A percentile compares a stretch with the other conserved stretches of the same genome.
These are phyloP conservation scores for Panicum hallii DNA, from an alignment of 202 grass and related monocot genomes.

Conservation along the genomic window DNA sequence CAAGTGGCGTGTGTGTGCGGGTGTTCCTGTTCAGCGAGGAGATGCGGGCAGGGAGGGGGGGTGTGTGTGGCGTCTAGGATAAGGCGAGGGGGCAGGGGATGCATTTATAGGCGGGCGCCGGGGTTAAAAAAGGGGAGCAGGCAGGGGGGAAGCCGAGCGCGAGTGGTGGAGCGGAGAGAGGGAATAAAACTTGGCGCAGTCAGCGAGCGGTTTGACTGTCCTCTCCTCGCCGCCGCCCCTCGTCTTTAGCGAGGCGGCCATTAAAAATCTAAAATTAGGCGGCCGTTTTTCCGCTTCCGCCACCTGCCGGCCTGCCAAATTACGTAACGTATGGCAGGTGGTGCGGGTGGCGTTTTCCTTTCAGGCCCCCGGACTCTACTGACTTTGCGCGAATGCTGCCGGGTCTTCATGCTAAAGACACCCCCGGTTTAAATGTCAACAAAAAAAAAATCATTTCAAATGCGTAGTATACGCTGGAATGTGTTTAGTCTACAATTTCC, in stretches of 20 bases:
- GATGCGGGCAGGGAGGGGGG: not conserved
- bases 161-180: slow-evolving; percentile 64
- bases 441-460: no score
- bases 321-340: slow-evolving; percentile 21
- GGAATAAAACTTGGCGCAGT: slow-evolving; percentile 71
- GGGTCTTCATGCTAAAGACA: not conserved
- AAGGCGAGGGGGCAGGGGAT: slow-evolving; percentile 12
- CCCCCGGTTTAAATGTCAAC: no score
- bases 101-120: slow-evolving; percentile 53
- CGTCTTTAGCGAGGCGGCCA: slow-evolving; percentile 47
- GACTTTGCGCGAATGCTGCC: not conserved
- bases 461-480: no score
- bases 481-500: no score
- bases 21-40: slow-evolving; percentile 19
- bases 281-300: slow-evolving; percentile 7
- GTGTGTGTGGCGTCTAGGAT: slow-evolving; percentile 44
- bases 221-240: slow-evolving; percentile 54
- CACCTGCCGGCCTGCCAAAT: not conserved
- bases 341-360: not conserved
- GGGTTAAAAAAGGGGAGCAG: slow-evolving; percentile 51
- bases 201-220: slow-evolving; percentile 70
- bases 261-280: slow-evolving; percentile 58
- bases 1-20: slow-evolving; percentile 50
- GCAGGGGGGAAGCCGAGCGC: slow-evolving; percentile 35
- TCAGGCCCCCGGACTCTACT: accelerated